Conservation (phyloP, 2,329 filamentous ascomycete species). For the Colletotrichum sojae region DNA sequence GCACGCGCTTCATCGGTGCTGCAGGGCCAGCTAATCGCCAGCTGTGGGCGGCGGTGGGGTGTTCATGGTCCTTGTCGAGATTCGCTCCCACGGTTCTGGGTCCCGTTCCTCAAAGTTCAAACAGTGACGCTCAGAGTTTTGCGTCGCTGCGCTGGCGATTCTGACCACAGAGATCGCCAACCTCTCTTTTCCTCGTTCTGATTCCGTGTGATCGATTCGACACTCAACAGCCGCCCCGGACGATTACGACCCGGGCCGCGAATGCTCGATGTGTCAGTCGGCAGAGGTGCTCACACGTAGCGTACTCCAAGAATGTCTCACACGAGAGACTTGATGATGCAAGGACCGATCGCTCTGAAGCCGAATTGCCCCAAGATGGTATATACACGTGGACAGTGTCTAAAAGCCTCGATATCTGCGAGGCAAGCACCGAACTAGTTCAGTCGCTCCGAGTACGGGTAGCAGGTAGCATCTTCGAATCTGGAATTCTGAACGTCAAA, state of each 20-base stretch:
- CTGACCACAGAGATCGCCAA: neutral
- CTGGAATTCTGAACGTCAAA: neutral
- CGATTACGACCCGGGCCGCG: too few species aligned
- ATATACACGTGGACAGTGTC: neutral
- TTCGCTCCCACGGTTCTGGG: neutral
- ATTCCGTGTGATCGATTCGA: too few species aligned
- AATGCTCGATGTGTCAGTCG: neutral
- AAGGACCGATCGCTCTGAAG: too few species aligned
- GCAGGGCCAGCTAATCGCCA: neutral
- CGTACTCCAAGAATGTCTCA: neutral
- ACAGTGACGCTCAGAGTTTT: slow-evolving; percentile 25
- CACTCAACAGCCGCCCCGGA: too few species aligned
- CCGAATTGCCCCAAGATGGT: neutral
- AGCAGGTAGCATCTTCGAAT: neutral
- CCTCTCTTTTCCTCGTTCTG: too few species aligned
- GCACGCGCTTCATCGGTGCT: neutral
- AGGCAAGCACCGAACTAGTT: neutral
- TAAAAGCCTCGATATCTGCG: neutral
- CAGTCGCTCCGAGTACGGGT: too few species aligned
- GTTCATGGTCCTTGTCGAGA: neutral
- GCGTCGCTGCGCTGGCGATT: neutral
- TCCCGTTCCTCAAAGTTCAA: slow-evolving; percentile 16
- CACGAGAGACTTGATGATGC: neutral
- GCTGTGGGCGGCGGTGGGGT: slow-evolving; percentile 4
- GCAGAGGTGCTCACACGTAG: neutral